phyloP scores from a whole-genome alignment of 176 grass and related monocot species.

The Guadua angustifolia region DNA sequence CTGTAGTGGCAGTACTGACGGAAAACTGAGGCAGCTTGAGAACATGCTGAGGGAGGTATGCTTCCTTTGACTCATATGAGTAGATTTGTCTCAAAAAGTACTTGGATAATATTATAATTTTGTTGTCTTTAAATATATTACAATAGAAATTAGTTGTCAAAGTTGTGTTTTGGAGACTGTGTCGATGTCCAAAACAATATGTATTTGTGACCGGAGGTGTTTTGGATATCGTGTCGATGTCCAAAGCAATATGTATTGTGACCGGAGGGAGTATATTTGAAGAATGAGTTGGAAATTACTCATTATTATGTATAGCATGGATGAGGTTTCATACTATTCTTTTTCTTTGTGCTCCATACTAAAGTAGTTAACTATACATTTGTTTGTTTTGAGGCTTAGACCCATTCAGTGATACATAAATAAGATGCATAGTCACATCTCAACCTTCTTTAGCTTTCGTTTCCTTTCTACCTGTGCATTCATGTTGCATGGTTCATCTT shows the following conservation, averaged over 20 bases:
- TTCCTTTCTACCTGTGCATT: background rate
- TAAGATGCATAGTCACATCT: background rate
- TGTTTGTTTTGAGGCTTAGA: background rate
- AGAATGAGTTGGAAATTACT: slow-evolving; percentile 22
- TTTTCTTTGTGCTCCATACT: background rate
- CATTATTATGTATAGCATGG: background rate
- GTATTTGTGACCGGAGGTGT: no score
- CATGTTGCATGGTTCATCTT: background rate
- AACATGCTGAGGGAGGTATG: slow-evolving; percentile 90
- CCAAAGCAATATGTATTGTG: no score
- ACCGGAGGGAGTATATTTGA: background rate
- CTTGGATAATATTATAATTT: no score
- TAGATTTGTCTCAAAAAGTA: no score
- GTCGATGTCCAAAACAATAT: no score
- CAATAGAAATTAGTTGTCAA: no score
- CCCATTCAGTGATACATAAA: background rate
- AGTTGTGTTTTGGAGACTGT: no score
- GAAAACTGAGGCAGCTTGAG: slow-evolving; percentile 85
- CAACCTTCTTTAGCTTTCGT: background rate
- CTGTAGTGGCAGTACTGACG: slow-evolving; percentile 74
- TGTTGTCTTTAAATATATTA: no score
- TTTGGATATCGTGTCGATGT: no score
- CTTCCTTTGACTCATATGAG: background rate
- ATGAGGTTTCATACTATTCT: background rate
- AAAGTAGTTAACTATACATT: slow-evolving; percentile 2